Evolutionary conservation across 164 flowering plant genomes (phyloP), one percentile per base, ranked within the genome.

Genomic region (Umbilicus rupestris): DNA sequence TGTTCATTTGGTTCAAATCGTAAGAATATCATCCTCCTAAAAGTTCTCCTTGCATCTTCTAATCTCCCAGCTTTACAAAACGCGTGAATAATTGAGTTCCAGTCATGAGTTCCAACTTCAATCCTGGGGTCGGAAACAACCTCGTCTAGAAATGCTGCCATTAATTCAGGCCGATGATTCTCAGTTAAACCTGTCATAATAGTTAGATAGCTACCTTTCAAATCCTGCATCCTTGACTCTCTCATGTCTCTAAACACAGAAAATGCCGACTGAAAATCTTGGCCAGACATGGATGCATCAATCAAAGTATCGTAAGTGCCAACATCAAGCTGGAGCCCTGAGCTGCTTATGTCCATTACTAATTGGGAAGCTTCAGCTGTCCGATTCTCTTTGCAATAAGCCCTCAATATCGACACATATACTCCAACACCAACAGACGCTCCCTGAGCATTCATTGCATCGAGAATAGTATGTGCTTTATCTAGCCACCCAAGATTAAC

Each of bases 51-150:
- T 0, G 95, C 97, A 85, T 91, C 98, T 70, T 91, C 98, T 62
- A 94, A 66, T 63, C 95, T 72, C 44, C 95, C 93, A 22, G 80
- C 81, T 69, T 94, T 94, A 74, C 97, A 91, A 52, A 91, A 94
- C 28, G 98, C 88, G 73, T 91, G 99, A 67, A 94, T 89, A 41
- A 89, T 87, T 5, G 99, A 94, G 66, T 94, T 94, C 99, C 97
- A 94, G 58, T 94, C 97, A 75, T 94, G 99, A 39, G 96, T 88
- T 17, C 94, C 92, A 31, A 94, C 85, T 79, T 85, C 83, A 62
- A 91, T 65, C 39, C 89, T 79, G 33, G 96, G 97, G 67, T 94
- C 99, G 60, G 79, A 84, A 66, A 87, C 93, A 68, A 94, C 82
- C 70, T 94, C 99, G 73, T 94, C 99, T 44, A 94, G 76, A 65